Conservation (phyloP, 1,284 basidiomycete species). For the Puccinia coronata region DNA sequence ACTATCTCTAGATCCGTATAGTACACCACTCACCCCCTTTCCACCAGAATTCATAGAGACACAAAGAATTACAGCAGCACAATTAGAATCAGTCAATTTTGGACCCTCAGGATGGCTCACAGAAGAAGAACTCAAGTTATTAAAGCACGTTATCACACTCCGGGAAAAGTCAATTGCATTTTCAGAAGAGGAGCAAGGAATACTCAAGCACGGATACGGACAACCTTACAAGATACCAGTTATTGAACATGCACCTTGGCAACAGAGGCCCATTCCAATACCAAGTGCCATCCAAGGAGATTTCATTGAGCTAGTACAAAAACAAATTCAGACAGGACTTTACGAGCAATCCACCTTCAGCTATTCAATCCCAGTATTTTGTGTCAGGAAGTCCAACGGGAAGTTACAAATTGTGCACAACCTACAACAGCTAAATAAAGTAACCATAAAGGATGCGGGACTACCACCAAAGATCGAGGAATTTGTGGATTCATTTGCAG, state of each 20-base stretch:
- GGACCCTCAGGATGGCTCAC: slow-evolving; percentile 2
- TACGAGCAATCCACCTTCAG: slow-evolving; percentile 14
- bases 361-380: slow-evolving; percentile 13
- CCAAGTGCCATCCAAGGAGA: neutral
- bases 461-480: neutral
- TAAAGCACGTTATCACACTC: neutral
- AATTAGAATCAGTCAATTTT: slow-evolving; percentile 12
- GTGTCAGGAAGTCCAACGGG: neutral
- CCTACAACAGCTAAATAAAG: slow-evolving; percentile 2
- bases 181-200: neutral
- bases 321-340: neutral
- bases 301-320: neutral
- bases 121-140: slow-evolving; percentile 3
- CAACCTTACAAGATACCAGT: slow-evolving; percentile 11
- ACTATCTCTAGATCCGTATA: neutral
- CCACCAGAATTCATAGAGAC: slow-evolving; percentile 4
- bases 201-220: neutral
- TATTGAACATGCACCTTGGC: slow-evolving; percentile 5
- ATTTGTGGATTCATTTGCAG: neutral
- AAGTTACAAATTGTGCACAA: slow-evolving; percentile 7
- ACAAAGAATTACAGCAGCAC: neutral
- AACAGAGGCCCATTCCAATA: slow-evolving; percentile 17
- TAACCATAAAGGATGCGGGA: slow-evolving; percentile 14
- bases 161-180: slow-evolving; percentile 4
- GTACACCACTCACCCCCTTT: neutral